Percentiles rank a stretch among this genome's conserved stretches.
These are phyloP conservation scores for Apophysomyces elegans DNA, from an alignment of 371 early-diverging fungal genomes.

Conservation along the genomic window DNA sequence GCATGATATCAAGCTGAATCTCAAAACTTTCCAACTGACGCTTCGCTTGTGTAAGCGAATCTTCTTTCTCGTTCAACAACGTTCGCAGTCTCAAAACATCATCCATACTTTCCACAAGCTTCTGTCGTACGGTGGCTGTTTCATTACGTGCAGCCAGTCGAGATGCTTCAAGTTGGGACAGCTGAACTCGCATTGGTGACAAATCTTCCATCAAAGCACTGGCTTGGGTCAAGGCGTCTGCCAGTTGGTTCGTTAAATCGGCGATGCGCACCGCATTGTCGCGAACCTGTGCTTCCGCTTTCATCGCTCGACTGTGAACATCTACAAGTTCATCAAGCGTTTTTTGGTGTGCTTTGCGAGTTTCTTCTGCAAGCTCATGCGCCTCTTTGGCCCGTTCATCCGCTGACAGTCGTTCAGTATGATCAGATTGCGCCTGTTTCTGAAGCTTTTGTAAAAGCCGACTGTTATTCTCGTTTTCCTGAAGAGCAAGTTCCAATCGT, in stretches of 20 bases:
- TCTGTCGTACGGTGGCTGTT: constrained; percentile 37
- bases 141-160: constrained; percentile 47
- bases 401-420: constrained; percentile 39
- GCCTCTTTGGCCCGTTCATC: constrained; percentile 59
- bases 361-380: constrained; percentile 50
- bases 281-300: constrained; percentile 49
- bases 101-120: constrained; percentile 41
- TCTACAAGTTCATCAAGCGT: constrained; percentile 50
- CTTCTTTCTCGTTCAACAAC: constrained; percentile 36
- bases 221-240: constrained; percentile 24
- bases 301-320: constrained; percentile 43
- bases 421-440: constrained; percentile 51
- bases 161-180: constrained; percentile 44
- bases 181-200: neutral
- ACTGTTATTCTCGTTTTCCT: constrained; percentile 48
- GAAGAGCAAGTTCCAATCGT: constrained; percentile 47
- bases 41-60: constrained; percentile 34
- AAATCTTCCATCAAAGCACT: constrained; percentile 1
- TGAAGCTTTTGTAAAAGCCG: constrained; percentile 41
- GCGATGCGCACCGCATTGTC: constrained; percentile 36
- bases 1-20: constrained; percentile 56
- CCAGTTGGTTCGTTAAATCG: constrained; percentile 28
- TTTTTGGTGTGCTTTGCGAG: constrained; percentile 52
- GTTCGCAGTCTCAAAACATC: constrained; percentile 28
- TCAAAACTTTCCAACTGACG: constrained; percentile 51